phyloP scores from a whole-genome alignment of 345 rosid genomes.

The Aquilaria yunnanensis region DNA sequence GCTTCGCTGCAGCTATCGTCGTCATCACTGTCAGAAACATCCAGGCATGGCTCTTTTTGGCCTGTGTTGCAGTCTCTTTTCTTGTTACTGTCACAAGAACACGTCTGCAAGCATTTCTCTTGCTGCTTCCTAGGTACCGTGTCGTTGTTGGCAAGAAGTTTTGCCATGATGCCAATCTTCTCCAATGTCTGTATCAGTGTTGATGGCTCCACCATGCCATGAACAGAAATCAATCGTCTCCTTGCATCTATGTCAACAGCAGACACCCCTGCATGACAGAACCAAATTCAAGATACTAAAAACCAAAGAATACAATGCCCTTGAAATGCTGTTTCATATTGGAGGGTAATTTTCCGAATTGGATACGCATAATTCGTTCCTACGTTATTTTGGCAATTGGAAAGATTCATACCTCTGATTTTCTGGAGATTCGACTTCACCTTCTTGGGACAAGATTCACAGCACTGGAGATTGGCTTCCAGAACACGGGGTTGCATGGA shows the following conservation, averaged over 20 bases:
- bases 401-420: slow-evolving; percentile 15
- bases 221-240: slow-evolving; percentile 12
- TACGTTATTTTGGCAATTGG: background rate
- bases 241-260: slow-evolving; percentile 10
- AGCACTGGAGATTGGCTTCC: slow-evolving; percentile 7
- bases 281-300: background rate
- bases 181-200: slow-evolving; percentile 4
- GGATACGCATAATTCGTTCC: background rate
- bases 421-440: slow-evolving; percentile 17
- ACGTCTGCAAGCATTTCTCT: background rate
- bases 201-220: slow-evolving; percentile 13
- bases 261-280: slow-evolving; percentile 13
- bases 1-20: background rate
- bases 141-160: slow-evolving; percentile 8
- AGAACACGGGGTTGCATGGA: slow-evolving; percentile 14
- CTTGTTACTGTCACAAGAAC: no score
- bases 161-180: slow-evolving; percentile 11
- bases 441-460: slow-evolving; percentile 12
- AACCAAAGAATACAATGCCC: background rate
- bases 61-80: no score
- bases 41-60: background rate
- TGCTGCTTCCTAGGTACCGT: background rate
- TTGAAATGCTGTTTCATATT: background rate
- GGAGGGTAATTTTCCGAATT: background rate
- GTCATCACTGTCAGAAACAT: background rate